Evolutionary conservation across 2,329 filamentous ascomycete species (phyloP).

Genomic region (Penicillium vulpinum): DNA sequence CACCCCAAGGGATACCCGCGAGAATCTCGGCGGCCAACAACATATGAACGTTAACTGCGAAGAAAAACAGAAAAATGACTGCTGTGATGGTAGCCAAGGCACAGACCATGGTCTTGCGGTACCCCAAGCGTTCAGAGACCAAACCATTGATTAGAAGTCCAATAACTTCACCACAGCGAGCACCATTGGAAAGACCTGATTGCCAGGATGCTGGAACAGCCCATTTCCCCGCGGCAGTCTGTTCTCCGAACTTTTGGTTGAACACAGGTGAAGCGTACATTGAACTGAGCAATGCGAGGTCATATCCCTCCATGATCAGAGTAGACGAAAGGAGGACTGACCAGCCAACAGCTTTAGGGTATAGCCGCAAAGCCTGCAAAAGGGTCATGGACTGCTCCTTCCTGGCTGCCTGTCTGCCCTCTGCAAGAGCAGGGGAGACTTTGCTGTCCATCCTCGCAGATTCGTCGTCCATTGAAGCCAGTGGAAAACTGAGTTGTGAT

Average conservation of each 20-base stretch:
- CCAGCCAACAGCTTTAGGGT: constrained; percentile 41
- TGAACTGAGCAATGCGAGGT: constrained; percentile 37
- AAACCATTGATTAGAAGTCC: constrained; percentile 32
- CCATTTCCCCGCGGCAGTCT: constrained; percentile 20
- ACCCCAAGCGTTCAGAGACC: constrained; percentile 33
- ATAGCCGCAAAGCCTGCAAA: constrained; percentile 29
- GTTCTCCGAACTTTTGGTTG: constrained; percentile 32
- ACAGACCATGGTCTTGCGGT: constrained; percentile 30
- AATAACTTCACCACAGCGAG: constrained; percentile 24
- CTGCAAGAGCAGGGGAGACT: constrained; percentile 5
- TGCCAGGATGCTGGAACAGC: constrained; percentile 35
- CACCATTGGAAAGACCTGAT: constrained; percentile 28
- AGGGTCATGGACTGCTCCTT: constrained; percentile 39
- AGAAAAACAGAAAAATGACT: constrained; percentile 51
- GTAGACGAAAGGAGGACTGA: constrained; percentile 38
- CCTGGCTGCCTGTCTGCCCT: constrained; percentile 33
- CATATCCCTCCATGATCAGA: constrained; percentile 46
- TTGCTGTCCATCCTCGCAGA: constrained; percentile 2
- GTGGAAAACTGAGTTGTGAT: not conserved
- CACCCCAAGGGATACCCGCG: constrained; percentile 49
- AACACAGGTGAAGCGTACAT: constrained; percentile 37
- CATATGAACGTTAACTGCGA: constrained; percentile 44
- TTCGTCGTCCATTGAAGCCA: not conserved
- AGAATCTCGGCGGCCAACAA: constrained; percentile 50
- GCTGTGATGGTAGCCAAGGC: constrained; percentile 43